Base-by-base conservation (phyloP, 768 basidiomycete species). In the Crassisporium funariophilum region DNA sequence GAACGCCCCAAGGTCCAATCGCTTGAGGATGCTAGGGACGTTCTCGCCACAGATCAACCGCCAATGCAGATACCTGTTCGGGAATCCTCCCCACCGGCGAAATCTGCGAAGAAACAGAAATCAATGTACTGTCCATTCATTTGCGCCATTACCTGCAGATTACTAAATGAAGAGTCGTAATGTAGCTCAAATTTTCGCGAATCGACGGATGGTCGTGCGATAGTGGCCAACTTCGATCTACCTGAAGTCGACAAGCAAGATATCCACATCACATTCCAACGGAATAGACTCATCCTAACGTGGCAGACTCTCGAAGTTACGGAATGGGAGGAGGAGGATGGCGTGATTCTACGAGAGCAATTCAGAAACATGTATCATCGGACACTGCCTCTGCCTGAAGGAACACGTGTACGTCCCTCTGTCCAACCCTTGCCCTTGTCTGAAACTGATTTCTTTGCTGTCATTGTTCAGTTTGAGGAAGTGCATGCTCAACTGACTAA, bases 241-340 rank as follows among this genome's bases (percentile, higher is more conserved):
- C 62, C 64, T n/a, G 83, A 85, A 21, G 78, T 89, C 34, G 74
- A 73, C 58, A 89, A 88, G 61, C 77, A 87, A 47, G 81, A 89
- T 50, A 78, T 88, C 45, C 86, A 89, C 53, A 82, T 90, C 58
- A 87, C 81, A 59, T 89, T 79, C 55, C 84, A 85, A 43, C 74
- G 76, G 43, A 75, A 77, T 53, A 69, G 78, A 35, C 68, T 90
- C 8, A 71, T 85, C 27, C 72, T 90, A 29, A 84, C 79, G 13
- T 90, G 87, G 87, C 73, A 77, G 48, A 76, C 72, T 8, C 71
- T 79, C 45, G 81, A 78, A 54, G 71, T 81, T 39, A 69, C 72
- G 10, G 86, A 88, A 61, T 77, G 74, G 67, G 75, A 79, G 60
- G 76, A 77, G 52, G 84, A 88, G 50, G 74, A 75, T 16, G 83